Conservation (phyloP, 768 basidiomycete genomes). For the Lentinus brumalis region DNA sequence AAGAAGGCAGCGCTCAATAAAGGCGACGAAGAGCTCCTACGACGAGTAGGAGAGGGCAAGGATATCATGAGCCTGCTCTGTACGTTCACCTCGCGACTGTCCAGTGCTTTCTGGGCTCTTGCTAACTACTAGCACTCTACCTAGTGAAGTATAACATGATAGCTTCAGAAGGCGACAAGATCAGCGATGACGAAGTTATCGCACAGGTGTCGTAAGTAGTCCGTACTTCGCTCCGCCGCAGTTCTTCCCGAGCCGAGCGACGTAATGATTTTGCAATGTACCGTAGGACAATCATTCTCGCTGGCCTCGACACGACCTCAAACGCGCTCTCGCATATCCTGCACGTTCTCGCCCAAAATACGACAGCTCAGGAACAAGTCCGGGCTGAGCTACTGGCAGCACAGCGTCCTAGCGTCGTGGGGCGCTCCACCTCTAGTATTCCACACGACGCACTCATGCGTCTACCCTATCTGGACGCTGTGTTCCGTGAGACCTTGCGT, state of each 20-base stretch:
- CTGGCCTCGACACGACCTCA: not conserved
- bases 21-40: constrained; percentile 17
- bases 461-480: constrained; percentile 39
- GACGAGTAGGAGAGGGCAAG: not conserved
- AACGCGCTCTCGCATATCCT: not conserved
- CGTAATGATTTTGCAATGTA: not conserved
- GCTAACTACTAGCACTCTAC: not conserved
- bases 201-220: constrained; percentile 5
- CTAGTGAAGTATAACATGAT: constrained; percentile 11
- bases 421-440: constrained; percentile 2
- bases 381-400: constrained; percentile 1
- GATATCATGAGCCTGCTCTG: not conserved
- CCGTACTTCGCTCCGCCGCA: not conserved
- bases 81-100: constrained; percentile 4
- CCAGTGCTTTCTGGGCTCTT: not conserved
- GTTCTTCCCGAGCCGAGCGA: not conserved
- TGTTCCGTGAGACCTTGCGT: constrained; percentile 32
- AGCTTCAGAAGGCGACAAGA: not conserved
- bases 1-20: constrained; percentile 40
- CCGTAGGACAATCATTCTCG: constrained; percentile 3
- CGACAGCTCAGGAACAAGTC: not conserved
- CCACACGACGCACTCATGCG: constrained; percentile 34
- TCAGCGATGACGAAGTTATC: not conserved
- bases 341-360: not conserved
- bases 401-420: not conserved